phyloP scores from a whole-genome alignment of 495 filamentous ascomycete genomes.

The Chaetomium fimeti region DNA sequence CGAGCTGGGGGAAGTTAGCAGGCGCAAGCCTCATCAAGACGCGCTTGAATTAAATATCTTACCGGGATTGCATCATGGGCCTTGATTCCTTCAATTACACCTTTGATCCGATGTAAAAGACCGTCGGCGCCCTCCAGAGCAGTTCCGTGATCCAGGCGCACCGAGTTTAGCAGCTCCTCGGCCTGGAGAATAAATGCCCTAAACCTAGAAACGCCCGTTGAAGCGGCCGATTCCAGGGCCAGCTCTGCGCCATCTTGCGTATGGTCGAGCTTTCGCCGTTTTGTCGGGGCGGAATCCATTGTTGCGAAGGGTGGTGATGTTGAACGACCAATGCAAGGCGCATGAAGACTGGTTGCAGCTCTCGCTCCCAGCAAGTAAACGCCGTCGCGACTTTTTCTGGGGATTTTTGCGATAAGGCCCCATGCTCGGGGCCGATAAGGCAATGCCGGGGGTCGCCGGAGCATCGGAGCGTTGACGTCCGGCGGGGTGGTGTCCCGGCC shows the following conservation, averaged over 20 bases:
- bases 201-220: constrained; percentile 39
- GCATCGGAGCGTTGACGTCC: not conserved
- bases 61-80: constrained; percentile 57
- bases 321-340: not conserved
- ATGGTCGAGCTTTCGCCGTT: constrained; percentile 52
- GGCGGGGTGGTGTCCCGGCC: too few species aligned
- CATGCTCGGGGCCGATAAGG: constrained; percentile 22
- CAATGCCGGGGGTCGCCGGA: not conserved
- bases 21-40: not conserved
- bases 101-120: constrained; percentile 68
- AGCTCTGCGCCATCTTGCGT: constrained; percentile 27
- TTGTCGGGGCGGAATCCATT: constrained; percentile 47
- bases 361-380: not conserved
- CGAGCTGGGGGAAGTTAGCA: constrained; percentile 46
- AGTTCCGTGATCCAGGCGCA: constrained; percentile 66
- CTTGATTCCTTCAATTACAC: constrained; percentile 67
- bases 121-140: constrained; percentile 63
- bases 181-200: constrained; percentile 85
- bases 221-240: constrained; percentile 32
- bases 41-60: constrained; percentile 14
- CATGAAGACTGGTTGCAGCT: not conserved
- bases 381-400: constrained; percentile 23
- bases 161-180: constrained; percentile 73
- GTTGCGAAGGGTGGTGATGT: constrained; percentile 8
- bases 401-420: constrained; percentile 16